phyloP scores from a whole-genome alignment of 257 asterid species.

The Thymus quinquecostatus region DNA sequence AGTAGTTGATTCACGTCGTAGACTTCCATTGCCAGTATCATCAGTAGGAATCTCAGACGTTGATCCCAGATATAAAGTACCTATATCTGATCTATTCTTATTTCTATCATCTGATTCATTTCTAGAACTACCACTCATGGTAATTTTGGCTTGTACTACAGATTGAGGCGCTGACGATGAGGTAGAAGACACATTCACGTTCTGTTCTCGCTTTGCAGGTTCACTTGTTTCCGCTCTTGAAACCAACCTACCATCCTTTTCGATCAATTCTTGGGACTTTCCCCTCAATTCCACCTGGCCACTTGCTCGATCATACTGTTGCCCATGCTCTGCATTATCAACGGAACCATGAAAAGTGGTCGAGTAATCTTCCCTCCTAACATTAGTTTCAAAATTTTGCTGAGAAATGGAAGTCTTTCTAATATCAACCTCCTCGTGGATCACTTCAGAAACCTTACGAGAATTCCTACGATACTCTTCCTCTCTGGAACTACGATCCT shows the following conservation, averaged over 20 bases:
- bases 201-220: slow-evolving; percentile 44
- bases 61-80: slow-evolving; percentile 35
- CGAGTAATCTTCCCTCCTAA: slow-evolving; percentile 46
- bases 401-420: slow-evolving; percentile 46
- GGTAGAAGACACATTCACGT: slow-evolving; percentile 38
- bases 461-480: slow-evolving; percentile 51
- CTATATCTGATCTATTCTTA: slow-evolving; percentile 38
- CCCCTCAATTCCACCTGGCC: slow-evolving; percentile 47
- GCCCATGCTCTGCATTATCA: slow-evolving; percentile 46
- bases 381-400: slow-evolving; percentile 47
- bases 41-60: slow-evolving; percentile 32
- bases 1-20: slow-evolving; percentile 31
- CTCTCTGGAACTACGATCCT: slow-evolving; percentile 43
- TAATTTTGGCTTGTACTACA: slow-evolving; percentile 34
- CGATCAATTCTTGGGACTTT: slow-evolving; percentile 43
- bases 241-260: slow-evolving; percentile 40
- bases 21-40: slow-evolving; percentile 37
- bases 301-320: slow-evolving; percentile 42
- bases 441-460: slow-evolving; percentile 39
- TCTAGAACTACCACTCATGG: slow-evolving; percentile 34
- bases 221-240: slow-evolving; percentile 42
- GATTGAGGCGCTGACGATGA: slow-evolving; percentile 42
- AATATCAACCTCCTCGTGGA: slow-evolving; percentile 53
- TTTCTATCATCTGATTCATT: slow-evolving; percentile 38
- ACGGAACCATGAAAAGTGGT: slow-evolving; percentile 32